These are phyloP conservation scores for Megacollybia platyphylla DNA, from an alignment of 1,284 basidiomycete species.

Conservation along the genomic window DNA sequence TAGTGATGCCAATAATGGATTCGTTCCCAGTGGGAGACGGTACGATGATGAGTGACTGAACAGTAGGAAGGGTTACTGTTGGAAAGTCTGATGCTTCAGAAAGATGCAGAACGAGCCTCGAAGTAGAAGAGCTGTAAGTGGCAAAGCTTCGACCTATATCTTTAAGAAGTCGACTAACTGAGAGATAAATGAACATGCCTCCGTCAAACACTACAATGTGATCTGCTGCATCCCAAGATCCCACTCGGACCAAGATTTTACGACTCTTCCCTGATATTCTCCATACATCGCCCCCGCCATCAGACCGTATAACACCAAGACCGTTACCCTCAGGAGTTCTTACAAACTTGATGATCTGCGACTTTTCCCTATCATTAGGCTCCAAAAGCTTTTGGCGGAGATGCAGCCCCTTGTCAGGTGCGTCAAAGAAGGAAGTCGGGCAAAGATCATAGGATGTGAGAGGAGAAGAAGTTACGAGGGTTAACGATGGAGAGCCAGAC, in stretches of 20 bases:
- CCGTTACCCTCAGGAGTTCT: constrained; percentile 68
- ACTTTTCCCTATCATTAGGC: constrained; percentile 31
- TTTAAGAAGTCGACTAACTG: constrained; percentile 2
- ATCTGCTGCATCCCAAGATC: constrained; percentile 41
- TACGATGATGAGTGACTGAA: constrained; percentile 51
- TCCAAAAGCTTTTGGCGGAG: constrained; percentile 24
- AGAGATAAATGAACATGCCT: constrained; percentile 20
- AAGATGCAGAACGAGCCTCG: constrained; percentile 18
- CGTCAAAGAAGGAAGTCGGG: constrained; percentile 46
- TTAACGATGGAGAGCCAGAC: constrained; percentile 28
- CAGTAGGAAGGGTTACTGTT: constrained; percentile 32
- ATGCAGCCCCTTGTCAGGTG: constrained; percentile 35
- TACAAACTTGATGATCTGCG: constrained; percentile 44
- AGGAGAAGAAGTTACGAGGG: constrained; percentile 47
- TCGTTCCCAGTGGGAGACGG: constrained; percentile 38
- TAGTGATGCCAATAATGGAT: constrained; percentile 50
- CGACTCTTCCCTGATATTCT: constrained; percentile 28
- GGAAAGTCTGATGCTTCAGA: constrained; percentile 18
- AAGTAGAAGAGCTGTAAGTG: constrained; percentile 18
- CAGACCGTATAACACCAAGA: constrained; percentile 46
- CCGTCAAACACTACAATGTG: constrained; percentile 54
- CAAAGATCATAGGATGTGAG: constrained; percentile 44
- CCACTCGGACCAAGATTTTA: constrained; percentile 26
- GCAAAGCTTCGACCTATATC: constrained; percentile 17
- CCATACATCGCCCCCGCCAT: constrained; percentile 51